phyloP scores from a whole-genome alignment of 345 rosid species.

The Hibiscus syriacus region DNA sequence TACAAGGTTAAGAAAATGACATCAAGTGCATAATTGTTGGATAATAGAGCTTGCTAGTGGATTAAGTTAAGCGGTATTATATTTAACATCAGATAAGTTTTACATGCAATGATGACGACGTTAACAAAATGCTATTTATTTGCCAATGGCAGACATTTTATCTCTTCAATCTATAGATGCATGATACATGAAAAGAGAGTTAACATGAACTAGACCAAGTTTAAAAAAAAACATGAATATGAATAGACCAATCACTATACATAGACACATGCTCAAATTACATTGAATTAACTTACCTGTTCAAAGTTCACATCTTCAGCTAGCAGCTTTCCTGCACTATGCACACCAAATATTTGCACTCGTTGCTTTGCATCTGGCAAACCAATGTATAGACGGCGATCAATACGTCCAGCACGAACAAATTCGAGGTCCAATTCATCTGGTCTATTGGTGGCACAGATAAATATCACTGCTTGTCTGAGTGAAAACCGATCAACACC shows the following conservation, averaged over 20 bases:
- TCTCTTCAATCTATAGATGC: not conserved
- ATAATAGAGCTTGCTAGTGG: not conserved
- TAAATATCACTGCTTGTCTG: conserved; percentile 95
- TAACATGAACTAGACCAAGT: not conserved
- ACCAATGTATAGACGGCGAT: conserved; percentile 91
- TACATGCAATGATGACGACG: not conserved
- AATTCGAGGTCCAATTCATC: conserved; percentile 94
- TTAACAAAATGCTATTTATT: not conserved
- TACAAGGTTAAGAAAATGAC: not conserved
- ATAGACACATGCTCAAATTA: not conserved
- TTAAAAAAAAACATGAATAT: not conserved
- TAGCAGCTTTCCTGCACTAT: conserved; percentile 75
- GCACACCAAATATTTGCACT: conserved; percentile 83
- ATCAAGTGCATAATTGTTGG: not conserved
- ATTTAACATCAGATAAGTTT: not conserved
- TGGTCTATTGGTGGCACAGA: conserved; percentile 97
- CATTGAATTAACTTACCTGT: conserved; percentile 34
- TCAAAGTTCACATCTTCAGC: conserved; percentile 82
- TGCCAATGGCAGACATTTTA: not conserved
- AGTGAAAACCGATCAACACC: conserved; percentile 87
- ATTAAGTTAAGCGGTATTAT: not conserved
- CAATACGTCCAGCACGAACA: conserved; percentile 87
- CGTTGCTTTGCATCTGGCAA: conserved; percentile 91
- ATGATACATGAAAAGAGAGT: not conserved
- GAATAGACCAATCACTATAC: not conserved